These are phyloP conservation scores for Arthrobotrys sphaeroides DNA, from an alignment of 2,329 filamentous ascomycete species.

Conservation along the genomic window DNA sequence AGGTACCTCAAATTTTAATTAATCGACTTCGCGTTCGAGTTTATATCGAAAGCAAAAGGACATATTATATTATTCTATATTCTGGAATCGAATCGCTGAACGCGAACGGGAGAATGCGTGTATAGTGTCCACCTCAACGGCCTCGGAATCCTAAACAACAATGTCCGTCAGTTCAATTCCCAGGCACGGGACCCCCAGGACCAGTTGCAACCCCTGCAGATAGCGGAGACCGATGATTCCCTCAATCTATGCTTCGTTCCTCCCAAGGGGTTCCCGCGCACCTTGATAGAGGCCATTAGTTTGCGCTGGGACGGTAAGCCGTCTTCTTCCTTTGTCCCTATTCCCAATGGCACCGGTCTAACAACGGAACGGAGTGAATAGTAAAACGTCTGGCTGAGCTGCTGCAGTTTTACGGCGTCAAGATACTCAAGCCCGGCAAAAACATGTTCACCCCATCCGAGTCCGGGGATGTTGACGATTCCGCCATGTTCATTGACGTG, in stretches of 20 bases:
- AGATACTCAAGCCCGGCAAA: neutral
- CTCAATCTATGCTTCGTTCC: neutral
- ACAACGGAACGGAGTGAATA: no score
- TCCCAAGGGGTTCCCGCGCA: neutral
- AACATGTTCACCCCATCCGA: neutral
- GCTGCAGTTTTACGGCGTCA: neutral
- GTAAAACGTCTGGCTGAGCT: neutral
- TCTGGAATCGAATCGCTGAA: no score
- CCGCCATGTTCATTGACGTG: neutral
- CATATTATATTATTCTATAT: no score
- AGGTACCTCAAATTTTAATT: no score
- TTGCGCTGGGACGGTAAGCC: conserved; percentile 1
- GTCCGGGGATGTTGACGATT: neutral
- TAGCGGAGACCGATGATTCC: neutral
- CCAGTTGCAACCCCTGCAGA: neutral
- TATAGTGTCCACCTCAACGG: neutral
- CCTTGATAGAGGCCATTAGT: conserved; percentile 7
- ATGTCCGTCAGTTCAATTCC: conserved; percentile 1
- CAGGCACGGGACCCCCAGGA: conserved; percentile 2
- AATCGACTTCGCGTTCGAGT: no score
- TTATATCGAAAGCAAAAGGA: neutral
- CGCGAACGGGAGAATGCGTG: no score
- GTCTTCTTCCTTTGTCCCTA: neutral
- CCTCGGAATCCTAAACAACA: conserved; percentile 1
- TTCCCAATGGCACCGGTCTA: no score